Conservation (phyloP, 2,329 filamentous ascomycete genomes). For the Pseudogymnoascus pannorum region DNA sequence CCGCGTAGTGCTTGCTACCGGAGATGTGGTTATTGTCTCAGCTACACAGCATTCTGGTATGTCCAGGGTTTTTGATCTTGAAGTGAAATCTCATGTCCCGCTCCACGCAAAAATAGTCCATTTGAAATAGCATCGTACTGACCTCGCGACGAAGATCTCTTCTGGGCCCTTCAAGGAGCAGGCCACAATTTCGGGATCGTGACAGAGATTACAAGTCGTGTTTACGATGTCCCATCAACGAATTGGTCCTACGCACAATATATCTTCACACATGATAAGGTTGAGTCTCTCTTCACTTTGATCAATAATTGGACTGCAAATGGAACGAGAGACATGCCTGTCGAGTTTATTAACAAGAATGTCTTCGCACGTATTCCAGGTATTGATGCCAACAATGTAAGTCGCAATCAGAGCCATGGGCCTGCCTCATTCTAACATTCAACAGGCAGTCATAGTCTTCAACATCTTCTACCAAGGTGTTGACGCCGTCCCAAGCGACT, state of each 20-base stretch:
- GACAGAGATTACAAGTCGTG: conserved; percentile 31
- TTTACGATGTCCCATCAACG: conserved; percentile 16
- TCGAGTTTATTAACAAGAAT: conserved; percentile 40
- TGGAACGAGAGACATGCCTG: conserved; percentile 15
- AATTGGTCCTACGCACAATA: conserved; percentile 35
- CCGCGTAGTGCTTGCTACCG: conserved; percentile 37
- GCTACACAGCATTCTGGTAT: not conserved
- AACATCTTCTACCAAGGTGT: conserved; percentile 36
- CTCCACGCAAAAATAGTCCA: not conserved
- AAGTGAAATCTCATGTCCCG: not conserved
- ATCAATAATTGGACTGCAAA: not conserved
- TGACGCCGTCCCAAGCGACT: not conserved
- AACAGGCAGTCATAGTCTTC: conserved; percentile 33
- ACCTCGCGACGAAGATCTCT: conserved; percentile 33
- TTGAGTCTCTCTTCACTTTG: conserved; percentile 36
- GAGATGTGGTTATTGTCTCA: conserved; percentile 39
- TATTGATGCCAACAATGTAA: conserved; percentile 33
- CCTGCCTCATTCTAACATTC: not conserved
- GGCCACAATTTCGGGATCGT: conserved; percentile 37
- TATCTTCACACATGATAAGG: conserved; percentile 40
- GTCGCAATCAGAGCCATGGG: conserved; percentile 14
- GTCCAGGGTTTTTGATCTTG: not conserved
- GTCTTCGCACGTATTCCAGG: conserved; percentile 37
- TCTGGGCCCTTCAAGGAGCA: conserved; percentile 32
- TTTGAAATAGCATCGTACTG: conserved; percentile 15